Conservation (phyloP, 495 filamentous ascomycete species). For the Astrothelium subdiscretum region DNA sequence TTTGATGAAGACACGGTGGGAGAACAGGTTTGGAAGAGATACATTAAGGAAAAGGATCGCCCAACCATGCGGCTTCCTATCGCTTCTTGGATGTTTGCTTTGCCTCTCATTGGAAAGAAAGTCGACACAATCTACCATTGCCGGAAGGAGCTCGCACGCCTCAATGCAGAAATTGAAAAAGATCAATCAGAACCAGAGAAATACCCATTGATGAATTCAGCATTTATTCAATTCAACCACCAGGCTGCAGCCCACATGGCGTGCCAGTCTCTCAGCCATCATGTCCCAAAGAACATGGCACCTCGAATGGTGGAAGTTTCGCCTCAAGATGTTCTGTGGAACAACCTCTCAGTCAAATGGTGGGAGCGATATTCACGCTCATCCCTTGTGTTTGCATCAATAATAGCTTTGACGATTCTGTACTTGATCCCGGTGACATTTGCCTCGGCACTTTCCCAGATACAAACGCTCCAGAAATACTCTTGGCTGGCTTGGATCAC, state of each 20-base stretch:
- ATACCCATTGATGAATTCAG: constrained; percentile 92
- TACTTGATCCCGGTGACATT: constrained; percentile 91
- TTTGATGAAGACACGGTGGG: constrained; percentile 52
- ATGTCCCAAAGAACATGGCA: constrained; percentile 87
- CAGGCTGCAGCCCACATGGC: constrained; percentile 98
- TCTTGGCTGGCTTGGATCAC: constrained; percentile 62
- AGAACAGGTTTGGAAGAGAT: constrained; percentile 71
- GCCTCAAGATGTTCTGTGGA: constrained; percentile 90
- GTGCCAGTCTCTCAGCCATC: constrained; percentile 83
- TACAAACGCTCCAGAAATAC: constrained; percentile 55
- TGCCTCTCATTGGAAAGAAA: constrained; percentile 77
- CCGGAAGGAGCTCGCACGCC: constrained; percentile 71
- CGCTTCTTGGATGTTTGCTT: constrained; percentile 71
- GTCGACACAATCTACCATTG: constrained; percentile 93
- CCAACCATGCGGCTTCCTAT: constrained; percentile 74
- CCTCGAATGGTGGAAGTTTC: constrained; percentile 87
- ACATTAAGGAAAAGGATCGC: constrained; percentile 67
- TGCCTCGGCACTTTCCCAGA: constrained; percentile 67
- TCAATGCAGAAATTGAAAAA: constrained; percentile 87
- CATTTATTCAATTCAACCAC: constrained; percentile 97
- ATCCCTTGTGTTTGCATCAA: constrained; percentile 50
- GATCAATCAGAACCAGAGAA: constrained; percentile 80
- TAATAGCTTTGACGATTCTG: constrained; percentile 63
- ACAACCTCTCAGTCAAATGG: constrained; percentile 96
- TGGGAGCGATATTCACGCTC: constrained; percentile 79